Evolutionary conservation across 2,329 filamentous ascomycete genomes (phyloP).

Genomic region (Coleophoma cylindrospora): DNA sequence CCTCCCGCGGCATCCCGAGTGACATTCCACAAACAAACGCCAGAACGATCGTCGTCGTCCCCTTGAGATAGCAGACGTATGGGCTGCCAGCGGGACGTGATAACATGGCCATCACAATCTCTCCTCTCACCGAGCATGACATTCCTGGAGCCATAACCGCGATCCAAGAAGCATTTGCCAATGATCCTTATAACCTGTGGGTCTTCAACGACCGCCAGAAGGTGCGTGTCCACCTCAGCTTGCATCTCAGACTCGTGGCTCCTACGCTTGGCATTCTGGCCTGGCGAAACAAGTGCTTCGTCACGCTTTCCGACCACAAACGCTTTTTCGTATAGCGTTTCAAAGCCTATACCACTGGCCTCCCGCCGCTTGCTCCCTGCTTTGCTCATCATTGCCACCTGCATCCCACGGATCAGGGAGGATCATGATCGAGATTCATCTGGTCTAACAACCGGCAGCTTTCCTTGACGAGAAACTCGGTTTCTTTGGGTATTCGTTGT

Average conservation of each 20-base stretch:
- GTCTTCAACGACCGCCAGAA: slow-evolving; percentile 53
- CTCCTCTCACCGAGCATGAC: slow-evolving; percentile 49
- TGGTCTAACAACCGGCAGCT: not conserved
- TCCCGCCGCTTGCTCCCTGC: too few relatives aligned
- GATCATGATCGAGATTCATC: too few relatives aligned
- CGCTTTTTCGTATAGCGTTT: too few relatives aligned
- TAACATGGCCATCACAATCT: slow-evolving; percentile 48
- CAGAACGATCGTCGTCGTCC: not conserved
- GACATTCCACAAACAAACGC: too few relatives aligned
- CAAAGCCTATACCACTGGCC: too few relatives aligned
- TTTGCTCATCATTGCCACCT: too few relatives aligned
- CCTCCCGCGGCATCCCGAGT: too few relatives aligned
- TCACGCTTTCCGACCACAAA: not conserved
- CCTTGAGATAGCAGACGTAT: not conserved
- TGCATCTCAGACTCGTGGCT: not conserved
- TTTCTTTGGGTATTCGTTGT: slow-evolving; percentile 60
- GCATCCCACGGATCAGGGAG: too few relatives aligned
- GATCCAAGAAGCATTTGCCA: slow-evolving; percentile 60
- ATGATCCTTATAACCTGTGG: slow-evolving; percentile 65
- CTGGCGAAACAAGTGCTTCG: slow-evolving; percentile 2
- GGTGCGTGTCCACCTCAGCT: slow-evolving; percentile 31
- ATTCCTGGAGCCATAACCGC: slow-evolving; percentile 60
- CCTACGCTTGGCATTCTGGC: not conserved
- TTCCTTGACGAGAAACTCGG: slow-evolving; percentile 48
- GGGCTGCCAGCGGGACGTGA: not conserved